Conservation (phyloP, 345 rosid genomes). For the Salix caprea region DNA sequence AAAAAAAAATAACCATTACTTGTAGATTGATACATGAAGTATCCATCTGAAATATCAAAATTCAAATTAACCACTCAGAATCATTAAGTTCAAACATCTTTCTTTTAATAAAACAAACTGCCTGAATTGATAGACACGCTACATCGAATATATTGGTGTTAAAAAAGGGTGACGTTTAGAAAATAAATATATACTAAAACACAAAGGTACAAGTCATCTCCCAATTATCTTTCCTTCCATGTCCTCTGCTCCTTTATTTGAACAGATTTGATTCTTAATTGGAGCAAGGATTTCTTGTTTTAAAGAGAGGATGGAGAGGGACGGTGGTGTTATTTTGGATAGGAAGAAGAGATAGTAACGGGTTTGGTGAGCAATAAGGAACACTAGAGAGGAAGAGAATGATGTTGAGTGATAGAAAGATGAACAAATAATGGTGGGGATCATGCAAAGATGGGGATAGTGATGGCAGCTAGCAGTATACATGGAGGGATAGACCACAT, state of each 20-base stretch:
- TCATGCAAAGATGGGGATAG: not conserved
- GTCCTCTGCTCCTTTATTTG: not conserved
- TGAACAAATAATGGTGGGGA: not conserved
- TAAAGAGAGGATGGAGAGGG: not conserved
- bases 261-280: not conserved
- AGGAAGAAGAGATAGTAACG: not conserved
- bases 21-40: not conserved
- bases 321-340: not conserved
- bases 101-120: not conserved
- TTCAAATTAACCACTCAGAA: not conserved
- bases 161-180: not conserved
- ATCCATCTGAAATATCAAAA: not conserved
- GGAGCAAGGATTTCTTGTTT: not conserved
- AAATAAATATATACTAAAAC: not conserved
- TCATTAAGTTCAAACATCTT: not conserved
- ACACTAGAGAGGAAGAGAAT: not conserved
- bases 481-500: too few relatives aligned
- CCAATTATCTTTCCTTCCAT: not conserved
- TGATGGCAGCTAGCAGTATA: not conserved
- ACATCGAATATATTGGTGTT: not conserved
- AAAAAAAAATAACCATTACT: not conserved
- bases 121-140: not conserved
- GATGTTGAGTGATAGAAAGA: not conserved
- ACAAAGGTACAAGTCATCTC: not conserved
- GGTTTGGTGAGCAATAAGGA: not conserved